Conservation (phyloP, 208 protist genomes). For the Acanthamoeba rhysodes region DNA sequence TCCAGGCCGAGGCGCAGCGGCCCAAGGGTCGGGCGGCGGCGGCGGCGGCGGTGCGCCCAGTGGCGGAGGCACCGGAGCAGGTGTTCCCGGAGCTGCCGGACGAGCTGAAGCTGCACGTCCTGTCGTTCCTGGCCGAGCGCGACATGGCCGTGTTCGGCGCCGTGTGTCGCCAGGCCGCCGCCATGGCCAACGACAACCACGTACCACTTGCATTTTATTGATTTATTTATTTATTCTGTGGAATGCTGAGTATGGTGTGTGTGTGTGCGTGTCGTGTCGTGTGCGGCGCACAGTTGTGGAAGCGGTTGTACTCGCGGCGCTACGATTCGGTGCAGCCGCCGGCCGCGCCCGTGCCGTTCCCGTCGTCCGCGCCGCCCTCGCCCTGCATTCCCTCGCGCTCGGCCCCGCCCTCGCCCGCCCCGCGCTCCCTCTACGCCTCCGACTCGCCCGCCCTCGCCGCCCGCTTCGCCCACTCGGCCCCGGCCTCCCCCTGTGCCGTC, state of each 20-base stretch:
- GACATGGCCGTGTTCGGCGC: background rate
- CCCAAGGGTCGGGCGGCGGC: too few relatives aligned
- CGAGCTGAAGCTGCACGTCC: slow-evolving; percentile 3
- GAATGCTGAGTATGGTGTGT: background rate
- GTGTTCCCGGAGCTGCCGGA: background rate
- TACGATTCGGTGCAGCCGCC: background rate
- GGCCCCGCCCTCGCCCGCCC: background rate
- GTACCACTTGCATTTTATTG: background rate
- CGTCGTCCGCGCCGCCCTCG: background rate
- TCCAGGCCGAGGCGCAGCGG: too few relatives aligned
- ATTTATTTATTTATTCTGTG: slow-evolving; percentile 1
- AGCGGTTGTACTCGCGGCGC: background rate
- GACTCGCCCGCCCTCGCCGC: background rate
- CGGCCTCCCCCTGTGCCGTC: background rate
- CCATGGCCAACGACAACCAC: slow-evolving; percentile 50
- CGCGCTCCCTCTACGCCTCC: background rate
- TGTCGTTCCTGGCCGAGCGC: background rate
- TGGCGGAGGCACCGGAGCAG: too few relatives aligned
- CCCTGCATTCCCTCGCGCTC: background rate
- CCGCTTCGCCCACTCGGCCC: background rate
- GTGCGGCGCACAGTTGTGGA: background rate
- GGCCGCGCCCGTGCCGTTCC: background rate
- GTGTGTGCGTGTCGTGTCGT: background rate
- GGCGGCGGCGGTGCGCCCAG: too few relatives aligned
- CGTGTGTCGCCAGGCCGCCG: background rate